Evolutionary conservation across 129 eudicot species (phyloP).

Genomic region (Flaveria robusta): DNA sequence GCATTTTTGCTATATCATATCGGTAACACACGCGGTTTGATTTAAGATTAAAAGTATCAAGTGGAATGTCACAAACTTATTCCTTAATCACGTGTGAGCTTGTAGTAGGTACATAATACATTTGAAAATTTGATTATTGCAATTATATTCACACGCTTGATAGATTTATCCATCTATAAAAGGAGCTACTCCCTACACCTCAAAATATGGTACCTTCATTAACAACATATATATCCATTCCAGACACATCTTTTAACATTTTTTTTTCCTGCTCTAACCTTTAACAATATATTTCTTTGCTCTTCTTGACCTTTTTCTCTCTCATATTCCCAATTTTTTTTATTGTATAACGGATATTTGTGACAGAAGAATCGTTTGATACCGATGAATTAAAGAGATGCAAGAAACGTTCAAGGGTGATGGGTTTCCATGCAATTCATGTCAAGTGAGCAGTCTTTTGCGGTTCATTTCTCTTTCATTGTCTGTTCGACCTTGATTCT

Average conservation of each 20-base stretch:
- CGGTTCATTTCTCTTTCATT: constrained; percentile 41
- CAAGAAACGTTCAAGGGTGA: constrained; percentile 20
- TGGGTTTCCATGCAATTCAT: constrained; percentile 41
- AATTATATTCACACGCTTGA: constrained; percentile 25
- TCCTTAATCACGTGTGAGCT: constrained; percentile 12
- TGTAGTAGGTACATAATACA: constrained; percentile 37
- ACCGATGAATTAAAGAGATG: background rate
- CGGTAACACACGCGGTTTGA: too few species aligned
- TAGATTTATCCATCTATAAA: constrained; percentile 27
- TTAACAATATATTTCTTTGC: background rate
- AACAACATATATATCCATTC: background rate
- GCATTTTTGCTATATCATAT: too few species aligned
- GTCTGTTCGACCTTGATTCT: constrained; percentile 55
- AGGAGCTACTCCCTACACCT: constrained; percentile 18
- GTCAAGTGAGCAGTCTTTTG: constrained; percentile 50
- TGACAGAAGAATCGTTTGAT: constrained; percentile 9
- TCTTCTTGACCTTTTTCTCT: background rate
- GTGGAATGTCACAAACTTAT: background rate
- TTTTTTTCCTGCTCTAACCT: background rate
- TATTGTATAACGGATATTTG: background rate
- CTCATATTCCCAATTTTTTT: background rate
- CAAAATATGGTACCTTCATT: constrained; percentile 15
- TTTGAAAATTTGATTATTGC: background rate
- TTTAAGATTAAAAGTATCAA: too few species aligned
- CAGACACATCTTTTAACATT: constrained; percentile 6